Base-by-base conservation (phyloP, 345 rosid species). In the Populus nigra region DNA sequence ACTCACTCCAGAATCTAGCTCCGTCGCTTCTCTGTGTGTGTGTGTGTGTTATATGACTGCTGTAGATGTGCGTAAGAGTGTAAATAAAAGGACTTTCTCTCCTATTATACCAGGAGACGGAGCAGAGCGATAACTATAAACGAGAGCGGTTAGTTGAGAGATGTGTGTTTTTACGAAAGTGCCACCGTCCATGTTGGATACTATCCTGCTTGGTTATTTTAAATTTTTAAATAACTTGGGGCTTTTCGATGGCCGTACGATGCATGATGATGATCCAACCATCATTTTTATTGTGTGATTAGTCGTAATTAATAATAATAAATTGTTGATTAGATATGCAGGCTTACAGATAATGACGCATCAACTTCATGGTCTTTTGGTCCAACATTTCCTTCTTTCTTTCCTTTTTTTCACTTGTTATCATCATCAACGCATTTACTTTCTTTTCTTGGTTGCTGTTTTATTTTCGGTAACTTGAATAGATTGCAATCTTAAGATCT, bases 101-200 rank as follows among this genome's bases (percentile, higher is more conserved):
- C 45, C 45, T 12, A 33, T 33, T 33, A 33, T 33, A 33, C 36
- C 36, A 33, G 36, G 36, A 33, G 36, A 33, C 36, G 36, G 36
- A 4, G 36, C 36, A 0, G 36, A 5, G 36, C 36, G 36, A 33
- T 4, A 4, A 33, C 36, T 33, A n/a, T 1, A 5, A n/a, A 13
- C 29, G 5, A 1, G 25, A 16, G 50, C 73, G 77, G 77, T 73
- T 73, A 39, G 62, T 79, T 59, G 73, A 11, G 45, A 31, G 41
- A 31, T 18, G 13, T 22, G 20, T 39, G 41, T 76, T 13, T 9
- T 35, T 66, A 39, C 39, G 50, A 41, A 13, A 29, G 9, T 36
- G 41, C 35, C 36, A 41, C 45, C 3, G 13, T 9, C 45, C 13
- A 10, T 23, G 65, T 3, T 9, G 29, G 63, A 23, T 59, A 23